Evolutionary conservation across 2,329 filamentous ascomycete species (phyloP).

Genomic region (Endoconidiophora polonica): DNA sequence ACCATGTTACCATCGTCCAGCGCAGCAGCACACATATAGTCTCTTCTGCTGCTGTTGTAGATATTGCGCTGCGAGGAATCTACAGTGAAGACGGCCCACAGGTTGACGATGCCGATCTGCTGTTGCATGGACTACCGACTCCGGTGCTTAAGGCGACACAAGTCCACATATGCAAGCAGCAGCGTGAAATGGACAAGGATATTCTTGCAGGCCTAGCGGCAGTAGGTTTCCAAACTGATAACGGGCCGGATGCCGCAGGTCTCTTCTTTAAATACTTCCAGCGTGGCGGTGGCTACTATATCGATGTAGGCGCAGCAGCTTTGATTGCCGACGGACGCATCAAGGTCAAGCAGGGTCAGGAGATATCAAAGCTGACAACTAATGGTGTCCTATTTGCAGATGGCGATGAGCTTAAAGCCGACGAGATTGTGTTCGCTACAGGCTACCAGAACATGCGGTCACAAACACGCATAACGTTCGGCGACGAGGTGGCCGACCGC

Average conservation of each 20-base stretch:
- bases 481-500: slow-evolving; percentile 40
- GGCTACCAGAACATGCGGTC: slow-evolving; percentile 54
- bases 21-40: slow-evolving; percentile 49
- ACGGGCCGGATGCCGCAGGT: slow-evolving; percentile 38
- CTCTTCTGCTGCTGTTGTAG: slow-evolving; percentile 33
- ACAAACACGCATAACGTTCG: slow-evolving; percentile 43
- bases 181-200: slow-evolving; percentile 23
- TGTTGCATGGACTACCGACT: slow-evolving; percentile 38
- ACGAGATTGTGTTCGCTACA: slow-evolving; percentile 47
- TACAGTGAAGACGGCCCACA: slow-evolving; percentile 38
- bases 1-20: slow-evolving; percentile 53
- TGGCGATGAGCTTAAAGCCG: slow-evolving; percentile 38
- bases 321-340: slow-evolving; percentile 49
- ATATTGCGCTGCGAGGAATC: slow-evolving; percentile 35
- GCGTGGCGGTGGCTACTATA: slow-evolving; percentile 52
- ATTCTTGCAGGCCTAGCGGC: slow-evolving; percentile 29
- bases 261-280: slow-evolving; percentile 47
- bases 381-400: slow-evolving; percentile 33
- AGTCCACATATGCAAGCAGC: slow-evolving; percentile 22
- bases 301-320: slow-evolving; percentile 47
- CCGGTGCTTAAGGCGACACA: slow-evolving; percentile 45
- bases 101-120: slow-evolving; percentile 49
- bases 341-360: slow-evolving; percentile 41
- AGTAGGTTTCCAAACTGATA: slow-evolving; percentile 45
- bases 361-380: slow-evolving; percentile 33